Conservation (phyloP, 2,329 filamentous ascomycete species). For the Herpotrichia juniperi region DNA sequence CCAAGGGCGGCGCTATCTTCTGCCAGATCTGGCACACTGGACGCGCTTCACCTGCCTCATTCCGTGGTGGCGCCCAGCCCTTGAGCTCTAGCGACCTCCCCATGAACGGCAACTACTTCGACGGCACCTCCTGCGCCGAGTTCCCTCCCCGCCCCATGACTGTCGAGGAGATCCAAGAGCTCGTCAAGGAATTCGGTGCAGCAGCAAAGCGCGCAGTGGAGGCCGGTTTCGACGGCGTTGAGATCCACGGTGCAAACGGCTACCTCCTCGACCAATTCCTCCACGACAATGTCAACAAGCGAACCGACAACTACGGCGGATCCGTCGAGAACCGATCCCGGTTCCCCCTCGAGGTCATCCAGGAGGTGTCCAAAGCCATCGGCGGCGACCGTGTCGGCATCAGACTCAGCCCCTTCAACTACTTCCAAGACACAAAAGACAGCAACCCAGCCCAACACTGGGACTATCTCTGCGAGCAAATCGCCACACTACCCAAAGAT, state of each 20-base stretch:
- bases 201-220: conserved; percentile 47
- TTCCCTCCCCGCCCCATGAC: conserved; percentile 43
- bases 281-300: conserved; percentile 56
- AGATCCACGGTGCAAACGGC: conserved; percentile 52
- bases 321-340: conserved; percentile 58
- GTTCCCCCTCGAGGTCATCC: conserved; percentile 62
- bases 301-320: conserved; percentile 59
- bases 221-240: conserved; percentile 44
- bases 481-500: conserved; percentile 38
- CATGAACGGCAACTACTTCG: conserved; percentile 47
- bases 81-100: conserved; percentile 49
- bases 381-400: conserved; percentile 41
- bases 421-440: conserved; percentile 50
- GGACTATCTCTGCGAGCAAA: conserved; percentile 51
- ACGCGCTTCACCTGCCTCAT: conserved; percentile 48
- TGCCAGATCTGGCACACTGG: conserved; percentile 56
- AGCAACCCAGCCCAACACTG: conserved; percentile 54
- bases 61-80: conserved; percentile 44
- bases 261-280: conserved; percentile 60
- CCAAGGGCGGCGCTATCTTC: conserved; percentile 57
- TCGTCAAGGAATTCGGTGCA: conserved; percentile 46
- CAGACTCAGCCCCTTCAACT: conserved; percentile 42
- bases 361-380: conserved; percentile 39
- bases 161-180: conserved; percentile 47
- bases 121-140: conserved; percentile 45